Evolutionary conservation across 371 early-diverging fungal genomes (phyloP), one percentile per base, ranked within the genome.

Genomic region (Pancytospora philotis): DNA sequence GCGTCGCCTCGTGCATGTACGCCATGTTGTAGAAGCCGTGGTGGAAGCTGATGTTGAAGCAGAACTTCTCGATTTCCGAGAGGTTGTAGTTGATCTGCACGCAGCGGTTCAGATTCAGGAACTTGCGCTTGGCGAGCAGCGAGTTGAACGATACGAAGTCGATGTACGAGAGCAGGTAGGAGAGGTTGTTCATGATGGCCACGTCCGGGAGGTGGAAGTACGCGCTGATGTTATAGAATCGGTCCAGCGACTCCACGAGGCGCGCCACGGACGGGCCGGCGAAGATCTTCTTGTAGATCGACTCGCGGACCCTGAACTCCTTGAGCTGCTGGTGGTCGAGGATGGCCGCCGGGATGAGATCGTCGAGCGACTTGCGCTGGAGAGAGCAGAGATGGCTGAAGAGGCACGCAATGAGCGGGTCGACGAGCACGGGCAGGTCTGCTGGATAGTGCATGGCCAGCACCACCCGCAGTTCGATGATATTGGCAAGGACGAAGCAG

Each of bases 41-140:
- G 10, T 32, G 3, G 49, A 53, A 73, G 19, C 60, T 57, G 50
- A 76, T 69, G 10, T 57, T 45, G 19, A 48, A 51, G n/a, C 35
- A 60, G 22, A 69, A 73, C 50, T 70, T 76, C 10, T 51, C 51
- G 38, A 76, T 76, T 48, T 76, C 65, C 31, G 64, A 59, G 25
- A 76, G 27, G 65, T 76, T 76, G 34, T 57, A 67, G 34, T 73
- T 73, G 45, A 73, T 73, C 51, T 73, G 71, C 8, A 59, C 49
- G 34, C 67, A 61, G 19, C 73, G 55, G 58, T 73, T 76, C 32
- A 67, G 66, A 34, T 34, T 61, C 6, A 73, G 45, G 38, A 69
- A 76, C 31, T 69, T 71, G 27, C 55, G 69, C 34, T 70, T 66
- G 32, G 64, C 56, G 3, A 76, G 25, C n/a, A 76, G 31, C n/a